Evolutionary conservation across 208 protist genomes (phyloP), one percentile per base, ranked within the genome.

Genomic region (Leishmania martiniquensis): DNA sequence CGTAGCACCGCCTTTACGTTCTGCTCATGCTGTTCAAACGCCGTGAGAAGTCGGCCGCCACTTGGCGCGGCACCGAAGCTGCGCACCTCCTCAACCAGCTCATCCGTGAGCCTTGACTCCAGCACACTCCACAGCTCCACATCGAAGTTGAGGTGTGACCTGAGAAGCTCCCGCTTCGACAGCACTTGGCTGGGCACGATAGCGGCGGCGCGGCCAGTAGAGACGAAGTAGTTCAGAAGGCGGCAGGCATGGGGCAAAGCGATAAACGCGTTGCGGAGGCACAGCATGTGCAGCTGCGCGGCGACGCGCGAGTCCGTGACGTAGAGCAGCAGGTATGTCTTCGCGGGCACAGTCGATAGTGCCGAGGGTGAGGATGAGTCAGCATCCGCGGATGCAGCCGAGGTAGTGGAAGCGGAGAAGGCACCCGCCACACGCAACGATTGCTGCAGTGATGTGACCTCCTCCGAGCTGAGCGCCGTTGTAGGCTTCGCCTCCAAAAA

Each of bases 241-340:
- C 86, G 85, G 75, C 87, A 92, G 52, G 69, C 47, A 67, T 90
- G 45, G 0, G 86, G 72, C 15, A 95, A 76, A 4, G 91, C 85
- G 57, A 94, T 85, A 70, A 78, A 82, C 29, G 76, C 79, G 79
- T 90, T 92, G 62, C 78, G 87, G 29, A 95, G 81, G 32, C 83
- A 80, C 68, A 95, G 78, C 76, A 87, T 76, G 80, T 90, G 89
- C 69, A 97, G 49, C 89, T 95, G 86, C 49, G 83, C 87, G 49
- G 91, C 93, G 9, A 87, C 85, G 55, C 93, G 86, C 10, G 89
- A 91, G 78, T 95, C 93, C 5, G 84, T 91, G n/a, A 97, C 69
- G 68, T 80, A 78, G 12, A 94, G 69, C 10, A 91, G 82, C 17
- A 91, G 7, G 37, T 85, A 82, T n/a, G 55, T 79, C 25, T 32